Evolutionary conservation across 2,329 filamentous ascomycete species (phyloP), one percentile per base, ranked within the genome.

Genomic region (Knoxdaviesia capensis): DNA sequence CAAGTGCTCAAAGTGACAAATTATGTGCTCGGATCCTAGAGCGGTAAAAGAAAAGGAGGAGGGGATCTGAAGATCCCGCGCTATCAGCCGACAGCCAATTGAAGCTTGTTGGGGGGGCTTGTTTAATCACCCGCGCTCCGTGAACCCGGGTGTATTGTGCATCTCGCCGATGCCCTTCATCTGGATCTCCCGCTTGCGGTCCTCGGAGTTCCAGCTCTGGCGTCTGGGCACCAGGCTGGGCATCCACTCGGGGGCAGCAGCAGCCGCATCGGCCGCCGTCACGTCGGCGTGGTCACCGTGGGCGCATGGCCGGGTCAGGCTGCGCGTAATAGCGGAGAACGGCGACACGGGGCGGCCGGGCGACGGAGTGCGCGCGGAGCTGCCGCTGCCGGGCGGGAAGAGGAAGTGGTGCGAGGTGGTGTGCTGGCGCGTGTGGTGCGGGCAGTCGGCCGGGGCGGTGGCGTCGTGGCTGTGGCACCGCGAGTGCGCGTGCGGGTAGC

Each of bases 141-240:
- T 61, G 44, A 68, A 68, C 0, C 65, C 64, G 6, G 58, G 56
- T 2, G 56, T 57, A 1, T 54, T 53, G 50, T 56, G 50, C 44
- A 57, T 56, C 33, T 50, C 51, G 3, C 51, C 54, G 31, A 65
- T 56, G 43, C 52, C 56, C 39, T 53, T 56, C 65, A 69, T 65
- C 49, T 70, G 66, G 54, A 68, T 50, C 42, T 56, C 56, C 47
- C 63, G 68, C 54, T 70, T 71, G 53, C 62, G 61, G 51, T 71
- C 69, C 54, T 75, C 65, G 34, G 59, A 57, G 50, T 58, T 64
- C 59, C 64, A 74, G 55, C 67, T 70, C 52, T 66, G 64, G 39
- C 66, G 63, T 7, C 63, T 59, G 3, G 40, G 31, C 48, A 61
- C 54, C 42, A 62, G 48, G 11, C 51, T 49, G 6, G 69, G 69